These are phyloP conservation scores for Panaeolus cyanescens DNA, from an alignment of 768 basidiomycete species.

Conservation along the genomic window DNA sequence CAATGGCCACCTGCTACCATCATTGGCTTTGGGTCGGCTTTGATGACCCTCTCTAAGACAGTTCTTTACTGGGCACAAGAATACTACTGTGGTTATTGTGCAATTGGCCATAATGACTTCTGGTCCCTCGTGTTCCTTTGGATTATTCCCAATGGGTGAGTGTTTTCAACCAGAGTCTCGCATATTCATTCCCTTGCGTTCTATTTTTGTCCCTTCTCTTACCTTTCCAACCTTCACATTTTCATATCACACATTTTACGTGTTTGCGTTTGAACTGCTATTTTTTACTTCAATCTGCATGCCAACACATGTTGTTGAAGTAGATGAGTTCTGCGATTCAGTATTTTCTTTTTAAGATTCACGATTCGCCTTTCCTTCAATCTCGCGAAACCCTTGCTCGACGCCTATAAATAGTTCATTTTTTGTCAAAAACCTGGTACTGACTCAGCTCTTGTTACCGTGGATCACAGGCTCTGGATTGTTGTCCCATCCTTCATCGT, in stretches of 20 bases:
- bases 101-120: constrained; percentile 71
- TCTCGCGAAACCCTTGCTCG: background rate
- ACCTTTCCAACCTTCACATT: background rate
- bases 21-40: constrained; percentile 68
- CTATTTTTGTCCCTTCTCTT: background rate
- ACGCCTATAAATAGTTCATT: background rate
- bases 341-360: background rate
- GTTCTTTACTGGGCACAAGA: constrained; percentile 82
- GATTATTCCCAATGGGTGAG: constrained; percentile 81
- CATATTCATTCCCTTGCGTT: background rate
- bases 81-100: constrained; percentile 73
- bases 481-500: constrained; percentile 67
- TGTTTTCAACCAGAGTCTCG: background rate
- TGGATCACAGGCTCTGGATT: constrained; percentile 66
- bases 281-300: too few species aligned
- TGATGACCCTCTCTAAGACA: constrained; percentile 88
- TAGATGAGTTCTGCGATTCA: too few species aligned
- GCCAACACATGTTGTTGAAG: too few species aligned
- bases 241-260: background rate
- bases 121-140: constrained; percentile 57
- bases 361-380: too few species aligned
- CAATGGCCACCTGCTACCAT: constrained; percentile 68
- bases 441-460: background rate
- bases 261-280: background rate
- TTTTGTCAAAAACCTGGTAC: background rate